phyloP scores from a whole-genome alignment of 768 basidiomycete genomes.

The Favolaschia claudopus region DNA sequence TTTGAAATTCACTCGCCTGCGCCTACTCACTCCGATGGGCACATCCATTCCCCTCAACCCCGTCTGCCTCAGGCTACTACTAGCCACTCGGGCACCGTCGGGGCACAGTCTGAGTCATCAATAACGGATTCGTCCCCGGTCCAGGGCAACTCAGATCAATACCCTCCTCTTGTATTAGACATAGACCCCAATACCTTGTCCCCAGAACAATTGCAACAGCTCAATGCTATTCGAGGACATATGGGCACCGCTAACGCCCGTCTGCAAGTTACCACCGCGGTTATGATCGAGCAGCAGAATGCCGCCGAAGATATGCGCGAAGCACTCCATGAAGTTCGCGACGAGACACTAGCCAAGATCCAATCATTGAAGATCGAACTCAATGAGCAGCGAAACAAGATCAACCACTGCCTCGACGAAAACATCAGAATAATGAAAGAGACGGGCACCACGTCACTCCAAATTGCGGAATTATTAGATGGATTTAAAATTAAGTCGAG shows the following conservation, averaged over 20 bases:
- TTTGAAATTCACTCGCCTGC: no score
- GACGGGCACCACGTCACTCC: not conserved
- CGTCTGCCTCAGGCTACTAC: no score
- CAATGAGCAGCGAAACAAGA: not conserved
- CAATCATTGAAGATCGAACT: conserved; percentile 1
- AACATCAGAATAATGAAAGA: not conserved
- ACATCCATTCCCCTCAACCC: no score
- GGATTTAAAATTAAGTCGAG: no score
- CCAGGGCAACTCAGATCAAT: not conserved
- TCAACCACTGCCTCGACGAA: not conserved
- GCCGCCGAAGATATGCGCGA: not conserved
- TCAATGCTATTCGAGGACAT: no score
- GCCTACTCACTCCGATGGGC: no score
- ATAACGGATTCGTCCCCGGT: not conserved
- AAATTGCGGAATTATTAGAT: not conserved
- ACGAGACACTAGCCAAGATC: not conserved
- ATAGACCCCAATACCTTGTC: not conserved
- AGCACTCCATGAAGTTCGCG: not conserved
- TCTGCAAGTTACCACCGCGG: no score
- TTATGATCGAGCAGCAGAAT: not conserved
- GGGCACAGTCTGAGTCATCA: not conserved
- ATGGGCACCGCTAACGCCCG: no score
- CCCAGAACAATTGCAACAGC: no score
- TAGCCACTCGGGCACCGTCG: not conserved
- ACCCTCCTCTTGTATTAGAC: not conserved